These are phyloP conservation scores for Neopestalotiopsis sp. DNA, from an alignment of 2,329 filamentous ascomycete genomes.

Conservation along the genomic window DNA sequence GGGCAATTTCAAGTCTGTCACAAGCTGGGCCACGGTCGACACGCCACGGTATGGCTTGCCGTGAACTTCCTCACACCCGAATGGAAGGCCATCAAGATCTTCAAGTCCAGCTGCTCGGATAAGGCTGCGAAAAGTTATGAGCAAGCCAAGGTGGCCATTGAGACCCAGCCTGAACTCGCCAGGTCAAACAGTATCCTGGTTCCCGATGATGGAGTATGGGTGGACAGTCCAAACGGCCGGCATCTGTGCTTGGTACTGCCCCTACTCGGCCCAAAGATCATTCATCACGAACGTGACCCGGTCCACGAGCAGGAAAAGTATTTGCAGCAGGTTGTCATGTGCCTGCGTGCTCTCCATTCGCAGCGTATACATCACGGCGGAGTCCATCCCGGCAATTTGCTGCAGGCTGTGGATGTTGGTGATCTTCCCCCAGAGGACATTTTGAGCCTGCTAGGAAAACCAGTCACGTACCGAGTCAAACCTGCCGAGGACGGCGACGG, in stretches of 20 bases:
- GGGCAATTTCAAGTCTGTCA: conserved; percentile 14
- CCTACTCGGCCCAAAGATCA: conserved; percentile 12
- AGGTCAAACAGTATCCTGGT: background rate
- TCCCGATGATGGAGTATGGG: background rate
- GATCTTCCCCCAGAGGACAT: conserved; percentile 17
- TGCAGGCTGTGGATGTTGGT: conserved; percentile 4
- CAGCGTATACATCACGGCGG: conserved; percentile 17
- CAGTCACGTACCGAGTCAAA: background rate
- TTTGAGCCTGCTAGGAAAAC: background rate
- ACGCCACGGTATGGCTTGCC: conserved; percentile 18
- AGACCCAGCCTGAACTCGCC: background rate
- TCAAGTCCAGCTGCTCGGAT: conserved; percentile 10
- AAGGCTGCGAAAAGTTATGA: background rate
- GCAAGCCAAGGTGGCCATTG: background rate
- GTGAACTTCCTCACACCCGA: background rate
- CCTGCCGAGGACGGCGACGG: background rate
- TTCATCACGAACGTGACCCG: background rate
- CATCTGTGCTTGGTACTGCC: conserved; percentile 16
- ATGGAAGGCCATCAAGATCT: conserved; percentile 18
- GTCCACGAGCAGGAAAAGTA: background rate
- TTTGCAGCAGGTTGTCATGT: conserved; percentile 8
- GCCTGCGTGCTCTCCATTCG: conserved; percentile 13
- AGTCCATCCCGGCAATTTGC: conserved; percentile 16
- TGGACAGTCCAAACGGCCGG: conserved; percentile 15
- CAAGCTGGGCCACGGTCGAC: conserved; percentile 19